phyloP scores from a whole-genome alignment of 2,329 filamentous ascomycete species.

The Exophiala lecanii-corni region DNA sequence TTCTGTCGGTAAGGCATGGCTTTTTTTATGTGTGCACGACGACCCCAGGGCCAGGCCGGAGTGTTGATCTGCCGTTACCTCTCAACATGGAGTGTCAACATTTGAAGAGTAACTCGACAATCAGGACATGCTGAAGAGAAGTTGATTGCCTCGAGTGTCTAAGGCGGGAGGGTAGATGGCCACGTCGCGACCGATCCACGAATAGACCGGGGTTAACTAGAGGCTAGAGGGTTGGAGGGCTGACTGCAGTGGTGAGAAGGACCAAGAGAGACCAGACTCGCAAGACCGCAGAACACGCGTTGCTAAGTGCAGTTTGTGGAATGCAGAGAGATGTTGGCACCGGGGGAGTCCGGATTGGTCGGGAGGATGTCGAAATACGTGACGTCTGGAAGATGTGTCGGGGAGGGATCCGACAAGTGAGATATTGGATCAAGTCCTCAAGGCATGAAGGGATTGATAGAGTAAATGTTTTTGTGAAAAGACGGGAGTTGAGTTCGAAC shows the following conservation, averaged over 20 bases:
- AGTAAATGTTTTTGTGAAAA: background rate
- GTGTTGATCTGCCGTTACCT: conserved; percentile 16
- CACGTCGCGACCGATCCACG: background rate
- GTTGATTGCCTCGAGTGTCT: too few relatives aligned
- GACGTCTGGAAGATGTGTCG: too few relatives aligned
- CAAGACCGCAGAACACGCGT: background rate
- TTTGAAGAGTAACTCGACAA: too few relatives aligned
- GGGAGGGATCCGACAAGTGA: background rate
- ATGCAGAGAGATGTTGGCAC: background rate
- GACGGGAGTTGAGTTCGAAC: background rate
- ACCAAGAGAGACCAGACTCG: background rate
- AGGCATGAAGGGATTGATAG: background rate
- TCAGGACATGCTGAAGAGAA: too few relatives aligned
- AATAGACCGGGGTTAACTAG: background rate
- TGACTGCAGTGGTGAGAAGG: background rate
- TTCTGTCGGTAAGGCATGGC: conserved; percentile 23
- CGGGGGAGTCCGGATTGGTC: too few relatives aligned
- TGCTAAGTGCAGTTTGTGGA: background rate
- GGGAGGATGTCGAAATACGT: too few relatives aligned
- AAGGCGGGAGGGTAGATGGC: background rate
- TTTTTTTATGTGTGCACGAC: background rate
- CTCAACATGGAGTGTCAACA: conserved; percentile 12
- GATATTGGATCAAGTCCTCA: background rate
- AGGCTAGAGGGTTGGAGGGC: too few relatives aligned
- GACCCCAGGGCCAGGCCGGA: conserved; percentile 9